Evolutionary conservation across 2,329 filamentous ascomycete genomes (phyloP), one percentile per base, ranked within the genome.

Genomic region (Plectosphaerella plurivora): DNA sequence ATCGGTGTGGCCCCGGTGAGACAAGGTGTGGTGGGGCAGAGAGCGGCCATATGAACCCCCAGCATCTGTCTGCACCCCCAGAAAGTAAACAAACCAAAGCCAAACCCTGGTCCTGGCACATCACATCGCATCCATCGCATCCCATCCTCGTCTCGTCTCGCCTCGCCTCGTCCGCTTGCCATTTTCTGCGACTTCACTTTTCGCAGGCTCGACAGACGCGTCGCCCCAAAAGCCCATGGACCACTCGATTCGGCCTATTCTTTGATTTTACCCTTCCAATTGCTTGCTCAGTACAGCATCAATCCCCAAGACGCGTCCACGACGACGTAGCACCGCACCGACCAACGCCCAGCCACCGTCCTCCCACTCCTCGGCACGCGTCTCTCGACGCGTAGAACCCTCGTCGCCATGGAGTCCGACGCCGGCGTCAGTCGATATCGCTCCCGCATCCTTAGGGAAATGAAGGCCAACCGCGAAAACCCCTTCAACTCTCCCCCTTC

Each of bases 401-500:
- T 5, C 51, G 52, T 8, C 25, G 54, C 22, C 56, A 75, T 75
- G 73, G 73, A 75, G 61, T 60, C 65, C 61, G 71, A 75, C 59
- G 53, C 56, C 35, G 62, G 64, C 46, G 62, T 64, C 52, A 69
- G 56, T 59, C 69, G 72, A 60, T 75, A 73, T 67, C 73, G 72
- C 60, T 75, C 73, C 61, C 73, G 73, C 59, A 73, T 75, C 55
- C 68, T 75, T 60, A 72, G 76, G 65, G 76, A 79, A 67, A 77
- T 78, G 74, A 73, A 75, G 47, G 68, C 74, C 57, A 74, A 77
- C 65, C 71, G 73, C 64, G 72, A 78, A 54, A 79, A 82, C 63
- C 78, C 79, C 6, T 82, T 81, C 68, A 79, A 79, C 66, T 82
- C 79, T 18, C 79, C 79, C 5, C 78, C 79, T 18, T 81, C 79